Percentiles rank a stretch among this genome's conserved stretches.
phyloP scores from a whole-genome alignment of 805 yeast genomes.

The Metschnikowia colocasiae region DNA sequence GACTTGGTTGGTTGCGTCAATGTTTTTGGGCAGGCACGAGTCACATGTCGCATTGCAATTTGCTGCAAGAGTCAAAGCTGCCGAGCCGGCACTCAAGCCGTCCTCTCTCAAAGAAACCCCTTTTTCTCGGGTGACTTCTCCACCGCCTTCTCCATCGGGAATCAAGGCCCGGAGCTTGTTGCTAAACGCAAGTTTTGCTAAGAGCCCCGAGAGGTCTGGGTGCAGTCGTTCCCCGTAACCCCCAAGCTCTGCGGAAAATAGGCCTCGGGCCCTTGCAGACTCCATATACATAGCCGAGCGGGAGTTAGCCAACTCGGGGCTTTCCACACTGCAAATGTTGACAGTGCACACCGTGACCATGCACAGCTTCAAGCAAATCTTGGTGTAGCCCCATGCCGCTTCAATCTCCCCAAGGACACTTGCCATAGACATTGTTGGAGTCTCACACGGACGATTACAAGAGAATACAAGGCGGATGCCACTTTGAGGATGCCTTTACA shows the following conservation, averaged over 20 bases:
- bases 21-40: background rate
- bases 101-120: background rate
- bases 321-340: background rate
- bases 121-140: background rate
- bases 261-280: background rate
- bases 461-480: background rate
- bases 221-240: background rate
- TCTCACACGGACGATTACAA: background rate
- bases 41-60: background rate
- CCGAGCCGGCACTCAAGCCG: background rate
- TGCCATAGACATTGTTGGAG: background rate
- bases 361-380: constrained; percentile 2
- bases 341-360: background rate
- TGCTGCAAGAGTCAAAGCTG: constrained; percentile 1
- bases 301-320: background rate
- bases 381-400: background rate
- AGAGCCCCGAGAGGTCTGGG: background rate
- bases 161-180: background rate
- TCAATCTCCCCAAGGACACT: background rate
- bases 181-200: background rate
- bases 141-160: background rate
- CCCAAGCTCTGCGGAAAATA: background rate
- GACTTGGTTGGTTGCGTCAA: background rate
- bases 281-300: background rate
- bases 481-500: background rate